Evolutionary conservation across 495 filamentous ascomycete species (phyloP).

Genomic region (Geoglossum glabrum): DNA sequence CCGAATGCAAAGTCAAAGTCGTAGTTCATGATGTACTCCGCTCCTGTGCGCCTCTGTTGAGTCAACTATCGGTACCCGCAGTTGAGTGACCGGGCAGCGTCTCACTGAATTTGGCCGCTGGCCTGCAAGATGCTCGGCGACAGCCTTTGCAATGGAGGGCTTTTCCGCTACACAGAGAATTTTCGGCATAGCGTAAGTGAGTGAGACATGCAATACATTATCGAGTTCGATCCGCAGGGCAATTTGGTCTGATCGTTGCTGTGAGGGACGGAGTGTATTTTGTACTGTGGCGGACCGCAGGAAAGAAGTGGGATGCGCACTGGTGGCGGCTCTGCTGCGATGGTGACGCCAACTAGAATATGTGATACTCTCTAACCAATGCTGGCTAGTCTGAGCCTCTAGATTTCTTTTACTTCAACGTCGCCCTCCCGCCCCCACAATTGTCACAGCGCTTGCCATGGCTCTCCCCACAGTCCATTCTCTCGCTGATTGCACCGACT

Average conservation of each 20-base stretch:
- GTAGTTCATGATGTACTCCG: constrained; percentile 83
- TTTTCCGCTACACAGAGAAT: constrained; percentile 94
- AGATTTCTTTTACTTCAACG: not conserved
- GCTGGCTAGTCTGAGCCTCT: not conserved
- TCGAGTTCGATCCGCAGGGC: not conserved
- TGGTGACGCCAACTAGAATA: not conserved
- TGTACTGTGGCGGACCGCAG: too few species aligned
- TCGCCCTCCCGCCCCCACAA: not conserved
- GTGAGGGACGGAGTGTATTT: too few species aligned
- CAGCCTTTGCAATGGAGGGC: constrained; percentile 86
- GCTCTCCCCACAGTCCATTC: constrained; percentile 46
- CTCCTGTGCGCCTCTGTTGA: constrained; percentile 23
- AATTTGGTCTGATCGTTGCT: too few species aligned
- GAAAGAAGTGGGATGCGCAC: too few species aligned
- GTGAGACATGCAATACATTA: not conserved
- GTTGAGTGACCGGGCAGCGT: constrained; percentile 7
- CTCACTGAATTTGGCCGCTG: constrained; percentile 49
- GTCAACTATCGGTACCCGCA: not conserved
- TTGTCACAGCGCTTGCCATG: constrained; percentile 23
- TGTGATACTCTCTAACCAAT: not conserved
- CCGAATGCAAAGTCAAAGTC: constrained; percentile 76
- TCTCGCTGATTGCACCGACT: constrained; percentile 52
- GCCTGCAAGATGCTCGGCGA: constrained; percentile 70
- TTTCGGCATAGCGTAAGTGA: constrained; percentile 16
- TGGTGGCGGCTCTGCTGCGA: not conserved